Evolutionary conservation across 139 green algal genomes (phyloP), one percentile per base, ranked within the genome.

Genomic region (Closterium sp.): DNA sequence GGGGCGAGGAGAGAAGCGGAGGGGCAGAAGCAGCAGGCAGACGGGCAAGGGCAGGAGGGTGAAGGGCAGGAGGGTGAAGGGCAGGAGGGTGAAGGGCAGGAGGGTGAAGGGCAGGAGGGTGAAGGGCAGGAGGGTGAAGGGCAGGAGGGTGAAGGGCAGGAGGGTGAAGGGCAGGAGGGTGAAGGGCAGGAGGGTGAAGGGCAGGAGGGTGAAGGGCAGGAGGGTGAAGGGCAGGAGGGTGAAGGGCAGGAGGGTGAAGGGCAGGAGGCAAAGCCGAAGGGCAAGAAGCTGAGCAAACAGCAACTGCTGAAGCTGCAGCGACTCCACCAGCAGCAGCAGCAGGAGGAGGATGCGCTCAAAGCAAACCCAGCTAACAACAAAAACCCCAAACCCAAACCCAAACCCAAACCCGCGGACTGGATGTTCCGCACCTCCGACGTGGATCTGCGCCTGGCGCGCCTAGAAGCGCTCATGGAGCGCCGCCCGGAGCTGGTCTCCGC

Each of bases 391-490:
- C 12, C 33, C 10, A 16, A 16, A 10, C 28, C 9, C 16, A 87
- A 86, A 23, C n/a, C 9, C 93, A 93, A 23, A 92, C 88, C n/a
- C 0, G 2, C 25, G 33, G 30, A 89, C 34, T 88, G 35, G 85
- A 84, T 91, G 36, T 81, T 93, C n/a, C 88, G 93, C 2, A 66
- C 34, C 10, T 19, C 90, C 3, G 98, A 99, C 90, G 87, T 99
- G 1, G 98, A 99, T 95, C 94, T 99, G 88, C 95, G 97, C 88
- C 93, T 99, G n/a, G 98, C 96, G 5, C 95, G 97, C 34, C 90
- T 99, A 76, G 97, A 99, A 91, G 91, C 97, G 94, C 93, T 98
- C 34, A 96, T 98, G 91, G 94, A 95, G 87, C 94, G 97, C n/a
- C 95, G 98, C n/a, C 91, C 94, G 1, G 86, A 92, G 88, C 93